A percentile compares a stretch with the other conserved stretches of the same genome.
phyloP scores from a whole-genome alignment of 2,329 filamentous ascomycete species.

The Rhynchosporium secalis region DNA sequence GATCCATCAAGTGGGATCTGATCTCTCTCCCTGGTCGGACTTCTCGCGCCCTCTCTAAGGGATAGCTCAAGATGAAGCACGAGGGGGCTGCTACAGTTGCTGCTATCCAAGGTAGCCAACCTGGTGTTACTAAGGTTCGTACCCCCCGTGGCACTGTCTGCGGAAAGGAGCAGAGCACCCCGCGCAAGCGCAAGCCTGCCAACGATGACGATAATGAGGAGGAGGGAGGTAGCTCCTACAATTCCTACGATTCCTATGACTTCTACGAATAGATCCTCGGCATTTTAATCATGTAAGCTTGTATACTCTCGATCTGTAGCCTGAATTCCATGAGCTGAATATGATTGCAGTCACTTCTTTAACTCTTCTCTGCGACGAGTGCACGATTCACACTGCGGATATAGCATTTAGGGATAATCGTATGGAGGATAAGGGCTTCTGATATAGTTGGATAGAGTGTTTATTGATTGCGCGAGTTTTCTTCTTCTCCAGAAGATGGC shows the following conservation, averaged over 20 bases:
- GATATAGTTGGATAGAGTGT: no score
- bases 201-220: background rate
- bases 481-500: no score
- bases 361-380: background rate
- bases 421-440: background rate
- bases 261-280: background rate
- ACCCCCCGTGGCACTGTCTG: background rate
- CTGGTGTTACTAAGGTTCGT: background rate
- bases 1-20: background rate
- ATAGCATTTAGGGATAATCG: background rate
- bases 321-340: background rate
- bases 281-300: background rate
- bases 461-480: no score
- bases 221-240: background rate
- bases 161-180: background rate
- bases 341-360: background rate
- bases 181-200: background rate
- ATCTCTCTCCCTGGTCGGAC: conserved; percentile 6
- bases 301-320: background rate
- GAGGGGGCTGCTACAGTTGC: background rate
- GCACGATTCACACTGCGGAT: background rate
- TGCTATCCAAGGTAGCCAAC: background rate
- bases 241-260: background rate
- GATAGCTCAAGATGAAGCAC: conserved; percentile 4
- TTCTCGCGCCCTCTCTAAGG: background rate